These are phyloP conservation scores for Pyrus communis DNA, from an alignment of 306 rosid species.

Conservation along the genomic window DNA sequence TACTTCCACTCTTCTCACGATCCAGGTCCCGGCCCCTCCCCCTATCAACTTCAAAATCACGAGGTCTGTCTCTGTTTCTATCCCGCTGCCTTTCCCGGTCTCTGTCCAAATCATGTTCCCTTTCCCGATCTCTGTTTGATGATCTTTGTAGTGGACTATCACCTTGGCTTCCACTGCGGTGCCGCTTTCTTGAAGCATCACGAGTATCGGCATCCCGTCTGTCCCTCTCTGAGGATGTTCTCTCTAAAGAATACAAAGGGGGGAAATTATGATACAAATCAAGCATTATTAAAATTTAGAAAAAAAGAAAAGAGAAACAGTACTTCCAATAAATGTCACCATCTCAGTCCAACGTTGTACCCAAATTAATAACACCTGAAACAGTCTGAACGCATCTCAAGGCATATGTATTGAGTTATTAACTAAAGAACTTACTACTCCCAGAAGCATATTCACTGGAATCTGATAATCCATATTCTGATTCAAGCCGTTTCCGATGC, in stretches of 20 bases:
- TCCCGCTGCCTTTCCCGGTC: constrained; percentile 65
- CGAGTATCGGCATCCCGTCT: constrained; percentile 46
- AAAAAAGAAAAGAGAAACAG: background rate
- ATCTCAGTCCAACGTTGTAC: background rate
- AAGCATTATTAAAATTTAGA: background rate
- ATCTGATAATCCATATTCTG: constrained; percentile 69
- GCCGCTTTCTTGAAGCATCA: constrained; percentile 67
- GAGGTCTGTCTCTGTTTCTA: constrained; percentile 27
- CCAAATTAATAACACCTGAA: background rate
- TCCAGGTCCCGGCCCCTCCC: constrained; percentile 18
- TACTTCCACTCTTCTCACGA: constrained; percentile 84
- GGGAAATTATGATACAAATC: background rate
- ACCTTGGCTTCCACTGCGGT: constrained; percentile 63
- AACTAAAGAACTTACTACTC: constrained; percentile 49
- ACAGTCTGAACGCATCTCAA: background rate
- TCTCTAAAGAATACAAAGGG: constrained; percentile 30
- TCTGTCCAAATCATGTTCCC: constrained; percentile 53
- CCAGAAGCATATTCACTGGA: constrained; percentile 63
- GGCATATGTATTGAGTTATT: background rate
- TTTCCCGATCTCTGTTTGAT: constrained; percentile 63
- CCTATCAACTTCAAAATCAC: constrained; percentile 51
- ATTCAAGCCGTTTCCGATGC: constrained; percentile 62
- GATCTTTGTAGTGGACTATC: constrained; percentile 60
- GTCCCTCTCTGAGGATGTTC: constrained; percentile 60
- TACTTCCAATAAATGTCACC: background rate